Evolutionary conservation across 2,329 filamentous ascomycete genomes (phyloP).

Genomic region (Fusarium temperatum): DNA sequence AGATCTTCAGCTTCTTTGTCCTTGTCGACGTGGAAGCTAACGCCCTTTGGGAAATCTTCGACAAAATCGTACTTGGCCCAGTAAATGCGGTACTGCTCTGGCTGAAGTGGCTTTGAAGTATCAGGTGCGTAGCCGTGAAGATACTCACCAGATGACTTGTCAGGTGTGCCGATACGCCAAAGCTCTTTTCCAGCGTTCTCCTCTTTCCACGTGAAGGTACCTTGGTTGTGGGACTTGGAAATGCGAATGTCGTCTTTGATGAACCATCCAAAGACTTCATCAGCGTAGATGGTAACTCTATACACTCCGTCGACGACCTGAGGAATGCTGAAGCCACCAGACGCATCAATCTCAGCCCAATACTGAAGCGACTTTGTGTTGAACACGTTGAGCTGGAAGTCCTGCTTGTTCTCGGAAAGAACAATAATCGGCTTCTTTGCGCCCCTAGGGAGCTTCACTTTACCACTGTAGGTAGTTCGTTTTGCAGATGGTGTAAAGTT

Average conservation of each 20-base stretch:
- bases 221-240: not conserved
- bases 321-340: conserved; percentile 47
- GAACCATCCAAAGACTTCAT: conserved; percentile 29
- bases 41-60: conserved; percentile 64
- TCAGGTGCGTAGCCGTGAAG: conserved; percentile 63
- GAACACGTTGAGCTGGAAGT: conserved; percentile 53
- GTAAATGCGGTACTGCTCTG: conserved; percentile 66
- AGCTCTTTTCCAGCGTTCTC: conserved; percentile 24
- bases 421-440: conserved; percentile 57
- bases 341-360: conserved; percentile 61
- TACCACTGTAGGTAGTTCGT: conserved; percentile 17
- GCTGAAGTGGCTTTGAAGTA: conserved; percentile 56
- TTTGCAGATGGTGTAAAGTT: conserved; percentile 19
- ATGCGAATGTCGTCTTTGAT: conserved; percentile 53
- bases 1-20: conserved; percentile 58
- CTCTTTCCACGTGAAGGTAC: conserved; percentile 14
- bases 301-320: conserved; percentile 27
- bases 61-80: conserved; percentile 67
- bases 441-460: conserved; percentile 19
- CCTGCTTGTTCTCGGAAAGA: conserved; percentile 48
- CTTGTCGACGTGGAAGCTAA: conserved; percentile 64
- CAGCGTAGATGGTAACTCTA: conserved; percentile 29
- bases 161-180: conserved; percentile 42
- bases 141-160: conserved; percentile 68
- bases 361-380: conserved; percentile 66